Evolutionary conservation across 345 rosid species (phyloP), one percentile per base, ranked within the genome.

Genomic region (Erucastrum elatum): DNA sequence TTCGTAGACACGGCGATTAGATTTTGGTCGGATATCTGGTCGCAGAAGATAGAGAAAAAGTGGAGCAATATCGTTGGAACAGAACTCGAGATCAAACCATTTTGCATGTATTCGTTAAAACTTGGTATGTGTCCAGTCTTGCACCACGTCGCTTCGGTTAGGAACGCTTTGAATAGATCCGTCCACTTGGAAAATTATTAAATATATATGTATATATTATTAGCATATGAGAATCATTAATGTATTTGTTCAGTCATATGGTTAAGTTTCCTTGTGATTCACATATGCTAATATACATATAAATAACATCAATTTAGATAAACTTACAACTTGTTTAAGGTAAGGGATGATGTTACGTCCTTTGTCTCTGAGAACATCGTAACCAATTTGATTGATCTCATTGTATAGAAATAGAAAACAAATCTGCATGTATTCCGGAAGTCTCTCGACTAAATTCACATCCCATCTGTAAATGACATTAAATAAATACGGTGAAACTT

Each of bases 71-170:
- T 26, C 2, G 78, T 12, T 2, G 84, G 77, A 10, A 27, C 86
- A 2, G 82, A 17, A 29, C 78, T 21, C 2, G 91, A 83, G 44
- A 78, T 8, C 84, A 82, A 81, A 7, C 72, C 84, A 33, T 78
- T 84, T 26, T 84, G 84, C 16, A 87, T 64, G 59, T 85, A 88
- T 33, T 86, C 88, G 26, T 75, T 3, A 0, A 84, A 25, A 6
- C 64, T 80, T 65, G 91, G 89, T 15, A 21, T 84, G 6, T 76
- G 71, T 68, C 83, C 82, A 8, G 15, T 60, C 2, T 72, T 5
- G 33, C 66, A 71, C 89, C 91, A 86, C 31, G 81, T 79, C 0
- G 89, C 86, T 66, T 88, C 91, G 35, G 34, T 2, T 53, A 86
- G 34, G 41, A 53, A 86, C 3, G 84, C 2, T 74, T 75, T 64